phyloP scores from a whole-genome alignment of 2,329 filamentous ascomycete species.

The Phialemonium atrogriseum region DNA sequence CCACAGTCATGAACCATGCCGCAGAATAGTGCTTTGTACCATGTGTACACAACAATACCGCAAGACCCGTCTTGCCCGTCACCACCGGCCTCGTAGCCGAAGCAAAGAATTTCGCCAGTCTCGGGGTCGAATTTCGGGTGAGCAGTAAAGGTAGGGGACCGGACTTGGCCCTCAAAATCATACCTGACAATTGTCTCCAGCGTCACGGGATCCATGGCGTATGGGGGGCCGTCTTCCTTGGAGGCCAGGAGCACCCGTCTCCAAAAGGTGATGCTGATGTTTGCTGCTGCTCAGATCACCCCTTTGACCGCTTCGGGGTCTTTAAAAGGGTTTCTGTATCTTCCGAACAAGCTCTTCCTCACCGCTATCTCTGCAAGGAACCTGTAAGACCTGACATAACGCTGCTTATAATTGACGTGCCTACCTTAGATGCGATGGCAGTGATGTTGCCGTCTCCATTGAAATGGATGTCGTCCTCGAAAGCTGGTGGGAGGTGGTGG shows the following conservation, averaged over 20 bases:
- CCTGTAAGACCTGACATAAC: slow-evolving; percentile 28
- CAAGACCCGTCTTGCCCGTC: slow-evolving; percentile 29
- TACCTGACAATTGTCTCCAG: slow-evolving; percentile 38
- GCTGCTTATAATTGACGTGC: slow-evolving; percentile 30
- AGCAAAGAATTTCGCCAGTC: slow-evolving; percentile 39
- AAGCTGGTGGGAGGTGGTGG: slow-evolving; percentile 39
- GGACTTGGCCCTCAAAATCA: slow-evolving; percentile 39
- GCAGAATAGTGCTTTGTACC: slow-evolving; percentile 35
- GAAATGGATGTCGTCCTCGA: slow-evolving; percentile 35
- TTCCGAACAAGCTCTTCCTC: slow-evolving; percentile 35
- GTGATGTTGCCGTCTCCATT: slow-evolving; percentile 24
- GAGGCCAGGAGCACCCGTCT: slow-evolving; percentile 41
- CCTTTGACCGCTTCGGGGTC: slow-evolving; percentile 44
- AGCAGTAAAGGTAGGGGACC: slow-evolving; percentile 36
- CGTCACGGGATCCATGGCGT: slow-evolving; percentile 36
- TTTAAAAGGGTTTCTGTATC: slow-evolving; percentile 47
- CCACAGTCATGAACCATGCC: slow-evolving; percentile 42
- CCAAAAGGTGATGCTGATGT: slow-evolving; percentile 50
- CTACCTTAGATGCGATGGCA: slow-evolving; percentile 27
- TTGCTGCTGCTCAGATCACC: slow-evolving; percentile 44
- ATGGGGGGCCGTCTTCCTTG: slow-evolving; percentile 43
- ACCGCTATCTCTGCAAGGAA: slow-evolving; percentile 15
- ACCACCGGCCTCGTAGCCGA: slow-evolving; percentile 36
- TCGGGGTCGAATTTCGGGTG: slow-evolving; percentile 41
- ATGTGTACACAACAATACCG: slow-evolving; percentile 35